Percentiles rank a stretch among this genome's conserved stretches.
These are phyloP conservation scores for Pulveroboletus ridleyi DNA, from an alignment of 1,284 basidiomycete species.

Conservation along the genomic window DNA sequence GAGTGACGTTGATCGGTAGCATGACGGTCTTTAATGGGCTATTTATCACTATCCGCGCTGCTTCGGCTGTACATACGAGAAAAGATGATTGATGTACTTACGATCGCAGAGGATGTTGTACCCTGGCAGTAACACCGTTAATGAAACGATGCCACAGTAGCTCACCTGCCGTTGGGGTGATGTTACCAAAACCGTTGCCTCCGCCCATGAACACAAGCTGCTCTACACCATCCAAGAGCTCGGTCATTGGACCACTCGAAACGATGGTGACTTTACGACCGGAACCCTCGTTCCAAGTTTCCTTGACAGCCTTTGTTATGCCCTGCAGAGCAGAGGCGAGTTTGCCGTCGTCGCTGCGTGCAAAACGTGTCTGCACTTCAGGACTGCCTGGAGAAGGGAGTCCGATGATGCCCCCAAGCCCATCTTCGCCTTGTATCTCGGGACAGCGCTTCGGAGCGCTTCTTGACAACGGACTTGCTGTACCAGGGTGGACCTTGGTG, in stretches of 20 bases:
- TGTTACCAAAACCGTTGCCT: constrained; percentile 81
- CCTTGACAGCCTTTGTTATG: constrained; percentile 61
- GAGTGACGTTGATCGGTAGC: constrained; percentile 88
- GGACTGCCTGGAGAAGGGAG: constrained; percentile 57
- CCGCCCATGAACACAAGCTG: constrained; percentile 92
- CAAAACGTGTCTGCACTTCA: constrained; percentile 55
- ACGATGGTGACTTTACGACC: constrained; percentile 69
- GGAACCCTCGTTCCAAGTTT: constrained; percentile 57
- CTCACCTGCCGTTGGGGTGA: constrained; percentile 74
- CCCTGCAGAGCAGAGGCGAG: constrained; percentile 66
- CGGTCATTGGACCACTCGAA: constrained; percentile 82
- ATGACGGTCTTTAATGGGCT: constrained; percentile 61
- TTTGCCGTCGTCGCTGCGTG: constrained; percentile 44
- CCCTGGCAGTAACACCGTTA: constrained; percentile 47
- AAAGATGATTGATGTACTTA: constrained; percentile 43
- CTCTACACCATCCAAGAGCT: constrained; percentile 72
- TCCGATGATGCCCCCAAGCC: constrained; percentile 82
- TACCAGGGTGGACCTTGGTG: constrained; percentile 73
- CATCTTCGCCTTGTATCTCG: constrained; percentile 83
- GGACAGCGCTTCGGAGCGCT: constrained; percentile 55
- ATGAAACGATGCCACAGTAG: constrained; percentile 5
- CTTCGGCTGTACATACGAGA: constrained; percentile 60
- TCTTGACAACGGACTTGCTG: constrained; percentile 66
- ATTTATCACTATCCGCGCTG: constrained; percentile 81
- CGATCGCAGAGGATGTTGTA: constrained; percentile 87